Conservation (phyloP, 2,329 filamentous ascomycete species). For the Dothideomycetes sp. region DNA sequence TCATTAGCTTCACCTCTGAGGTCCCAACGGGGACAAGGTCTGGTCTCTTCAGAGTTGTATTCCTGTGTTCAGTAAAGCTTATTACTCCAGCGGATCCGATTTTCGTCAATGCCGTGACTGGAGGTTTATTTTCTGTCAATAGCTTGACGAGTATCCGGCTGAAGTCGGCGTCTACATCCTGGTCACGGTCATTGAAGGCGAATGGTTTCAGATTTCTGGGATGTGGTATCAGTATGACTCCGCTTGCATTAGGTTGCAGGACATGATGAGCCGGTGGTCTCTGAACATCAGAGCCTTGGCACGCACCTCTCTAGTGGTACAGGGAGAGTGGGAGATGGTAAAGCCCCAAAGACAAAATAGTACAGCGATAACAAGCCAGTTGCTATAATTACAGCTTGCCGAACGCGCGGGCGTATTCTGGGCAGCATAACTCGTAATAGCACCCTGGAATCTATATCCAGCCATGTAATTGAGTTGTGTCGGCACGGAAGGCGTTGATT, state of each 20-base stretch:
- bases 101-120: constrained; percentile 5
- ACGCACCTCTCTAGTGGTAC: not conserved
- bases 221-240: no score
- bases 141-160: constrained; percentile 6
- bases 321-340: not conserved
- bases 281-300: no score
- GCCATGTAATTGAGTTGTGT: no score
- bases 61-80: constrained; percentile 4
- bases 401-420: not conserved
- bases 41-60: constrained; percentile 1
- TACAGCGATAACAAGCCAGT: not conserved
- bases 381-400: not conserved
- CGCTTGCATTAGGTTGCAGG: no score
- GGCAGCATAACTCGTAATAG: not conserved
- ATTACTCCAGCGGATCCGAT: constrained; percentile 4
- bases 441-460: no score
- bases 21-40: constrained; percentile 5
- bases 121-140: constrained; percentile 4
- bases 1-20: constrained; percentile 2
- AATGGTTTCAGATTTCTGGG: not conserved
- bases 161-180: constrained; percentile 5
- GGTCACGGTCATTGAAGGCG: constrained; percentile 3
- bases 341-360: not conserved
- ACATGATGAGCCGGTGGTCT: no score
- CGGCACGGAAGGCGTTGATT: no score